These are phyloP conservation scores for Fusarium pseudonygamai DNA, from an alignment of 2,329 filamentous ascomycete species.

Conservation along the genomic window DNA sequence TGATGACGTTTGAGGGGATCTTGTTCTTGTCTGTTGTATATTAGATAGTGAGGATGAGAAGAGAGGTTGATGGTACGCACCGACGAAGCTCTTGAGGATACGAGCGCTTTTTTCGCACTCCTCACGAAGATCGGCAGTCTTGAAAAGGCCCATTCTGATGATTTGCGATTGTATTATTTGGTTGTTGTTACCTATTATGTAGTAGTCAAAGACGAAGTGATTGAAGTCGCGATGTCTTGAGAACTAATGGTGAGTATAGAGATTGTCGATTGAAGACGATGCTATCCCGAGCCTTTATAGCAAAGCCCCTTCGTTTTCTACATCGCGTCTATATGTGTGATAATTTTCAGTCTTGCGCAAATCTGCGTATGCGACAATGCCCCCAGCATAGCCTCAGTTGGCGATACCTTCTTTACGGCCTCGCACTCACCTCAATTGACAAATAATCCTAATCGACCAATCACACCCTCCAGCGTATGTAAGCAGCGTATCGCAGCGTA, in stretches of 20 bases:
- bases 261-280: background rate
- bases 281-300: background rate
- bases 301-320: fast-evolving
- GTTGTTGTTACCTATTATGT: no score
- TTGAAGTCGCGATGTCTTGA: background rate
- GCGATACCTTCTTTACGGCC: background rate
- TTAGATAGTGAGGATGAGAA: background rate
- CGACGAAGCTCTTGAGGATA: background rate
- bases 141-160: background rate
- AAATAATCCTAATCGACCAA: background rate
- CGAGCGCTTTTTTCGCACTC: conserved; percentile 13
- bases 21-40: background rate
- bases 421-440: background rate
- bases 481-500: conserved; percentile 7
- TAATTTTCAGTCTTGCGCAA: fast-evolving
- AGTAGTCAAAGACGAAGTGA: background rate
- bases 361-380: background rate
- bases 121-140: background rate
- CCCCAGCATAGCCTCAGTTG: background rate
- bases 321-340: fast-evolving
- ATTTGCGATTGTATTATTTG: no score
- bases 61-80: background rate
- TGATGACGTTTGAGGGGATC: background rate
- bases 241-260: background rate
- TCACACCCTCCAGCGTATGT: background rate